phyloP scores from a whole-genome alignment of 2,329 filamentous ascomycete genomes.

The Cytospora mali region DNA sequence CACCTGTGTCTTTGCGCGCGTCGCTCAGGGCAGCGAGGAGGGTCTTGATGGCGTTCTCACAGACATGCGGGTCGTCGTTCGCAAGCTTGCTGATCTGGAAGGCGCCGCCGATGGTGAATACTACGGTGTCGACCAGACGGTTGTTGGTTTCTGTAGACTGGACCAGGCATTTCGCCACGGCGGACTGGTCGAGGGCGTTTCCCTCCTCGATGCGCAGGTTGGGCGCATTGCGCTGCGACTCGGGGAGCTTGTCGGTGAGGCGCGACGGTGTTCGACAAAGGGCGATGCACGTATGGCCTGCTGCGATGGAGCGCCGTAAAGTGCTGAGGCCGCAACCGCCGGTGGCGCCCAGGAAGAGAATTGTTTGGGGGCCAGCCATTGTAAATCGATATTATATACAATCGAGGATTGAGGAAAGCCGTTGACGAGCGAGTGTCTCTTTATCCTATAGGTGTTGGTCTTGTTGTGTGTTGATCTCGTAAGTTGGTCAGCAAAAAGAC shows the following conservation, averaged over 20 bases:
- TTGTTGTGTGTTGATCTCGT: background rate
- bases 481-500: background rate
- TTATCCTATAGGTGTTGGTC: background rate
- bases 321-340: constrained; percentile 52
- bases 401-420: too few species aligned
- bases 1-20: constrained; percentile 31
- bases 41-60: constrained; percentile 45
- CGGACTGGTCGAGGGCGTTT: constrained; percentile 47
- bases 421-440: too few species aligned
- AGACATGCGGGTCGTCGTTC: constrained; percentile 52
- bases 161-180: constrained; percentile 43
- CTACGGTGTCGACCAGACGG: constrained; percentile 47
- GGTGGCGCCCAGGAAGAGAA: constrained; percentile 58
- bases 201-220: constrained; percentile 51
- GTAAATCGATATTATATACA: too few species aligned
- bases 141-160: constrained; percentile 32
- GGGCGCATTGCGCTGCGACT: constrained; percentile 30
- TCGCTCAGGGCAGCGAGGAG: constrained; percentile 45
- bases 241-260: constrained; percentile 43
- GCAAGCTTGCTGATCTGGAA: constrained; percentile 39
- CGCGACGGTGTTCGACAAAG: constrained; percentile 55
- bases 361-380: constrained; percentile 39
- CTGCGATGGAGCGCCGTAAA: constrained; percentile 48
- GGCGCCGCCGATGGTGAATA: constrained; percentile 51
- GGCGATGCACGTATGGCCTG: constrained; percentile 50